Base-by-base conservation (phyloP, 2,329 filamentous ascomycete genomes). In the Fusarium acutatum region DNA sequence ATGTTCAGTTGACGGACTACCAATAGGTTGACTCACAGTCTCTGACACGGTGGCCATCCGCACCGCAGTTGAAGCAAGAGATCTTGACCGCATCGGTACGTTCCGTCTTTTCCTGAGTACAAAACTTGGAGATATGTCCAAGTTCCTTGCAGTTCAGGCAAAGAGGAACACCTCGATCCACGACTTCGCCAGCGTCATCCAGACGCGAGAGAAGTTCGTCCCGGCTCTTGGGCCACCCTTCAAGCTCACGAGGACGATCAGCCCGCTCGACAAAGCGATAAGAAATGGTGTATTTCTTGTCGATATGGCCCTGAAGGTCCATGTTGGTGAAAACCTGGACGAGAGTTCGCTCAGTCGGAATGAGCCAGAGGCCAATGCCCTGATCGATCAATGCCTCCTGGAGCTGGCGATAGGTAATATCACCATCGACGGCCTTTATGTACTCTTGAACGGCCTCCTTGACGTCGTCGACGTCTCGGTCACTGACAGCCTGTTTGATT, bases 291-390 rank as follows among this genome's bases (percentile, higher is more conserved):
- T 88, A 93, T 78, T 90, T 90, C 80, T 90, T 90, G 64, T 87
- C 87, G 26, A 92, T 83, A 69, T 92, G 89, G 10, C 92, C 92
- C 77, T 94, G 91, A 4, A 93, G 83, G 72, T 94, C 91, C 89
- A 94, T 92, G 81, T 92, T 91, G 68, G 90, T 93, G 73, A 91
- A 87, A 10, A 90, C 89, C 3, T 82, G 78, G 1, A 92, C 80
- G 11, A 86, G 79, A 38, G 87, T 82, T 72, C 88, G 87, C 83
- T 93, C 88, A 11, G 88, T 80, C 11, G 89, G 89, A 72, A 94
- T 91, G 60, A 94, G 82, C 81, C 87, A 91, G 20, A 92, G 81
- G 7, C 81, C 81, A 66, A 92, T 85, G 1, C 83, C 79, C 46
- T 88, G 83, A 4, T 81, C 75, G 12, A 92, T 89, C 78, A 94